These are phyloP conservation scores for Nepenthes gracilis DNA, from an alignment of 148 eudicot genomes.

Conservation along the genomic window DNA sequence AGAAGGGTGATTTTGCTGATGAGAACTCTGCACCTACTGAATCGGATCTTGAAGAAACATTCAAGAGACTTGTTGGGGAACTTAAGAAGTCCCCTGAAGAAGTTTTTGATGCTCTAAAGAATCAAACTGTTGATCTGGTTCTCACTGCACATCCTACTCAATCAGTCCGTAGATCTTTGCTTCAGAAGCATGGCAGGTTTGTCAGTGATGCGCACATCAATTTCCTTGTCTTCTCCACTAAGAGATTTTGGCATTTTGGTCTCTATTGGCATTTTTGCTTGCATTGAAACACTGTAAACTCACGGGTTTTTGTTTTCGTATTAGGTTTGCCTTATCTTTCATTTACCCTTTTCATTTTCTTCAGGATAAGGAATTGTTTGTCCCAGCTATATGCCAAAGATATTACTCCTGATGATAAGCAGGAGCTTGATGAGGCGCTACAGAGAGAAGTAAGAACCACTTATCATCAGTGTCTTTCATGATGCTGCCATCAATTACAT, in stretches of 20 bases:
- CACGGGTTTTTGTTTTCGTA: neutral
- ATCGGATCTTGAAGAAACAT: constrained; percentile 85
- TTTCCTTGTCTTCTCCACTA: neutral
- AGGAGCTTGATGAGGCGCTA: constrained; percentile 92
- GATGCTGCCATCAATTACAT: neutral
- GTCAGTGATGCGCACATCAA: constrained; percentile 5
- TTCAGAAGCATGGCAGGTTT: constrained; percentile 96
- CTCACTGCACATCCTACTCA: constrained; percentile 97
- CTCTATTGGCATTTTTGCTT: neutral
- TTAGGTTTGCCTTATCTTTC: constrained; percentile 1
- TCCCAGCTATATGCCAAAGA: constrained; percentile 85
- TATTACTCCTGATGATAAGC: constrained; percentile 91
- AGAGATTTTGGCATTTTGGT: neutral
- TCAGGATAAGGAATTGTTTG: constrained; percentile 80
- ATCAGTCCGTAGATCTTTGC: constrained; percentile 87
- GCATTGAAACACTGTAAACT: no score
- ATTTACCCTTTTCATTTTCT: constrained; percentile 2
- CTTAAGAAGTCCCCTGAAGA: constrained; percentile 87
- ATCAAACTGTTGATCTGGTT: constrained; percentile 92
- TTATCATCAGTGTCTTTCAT: neutral
- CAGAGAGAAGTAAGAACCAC: constrained; percentile 70
- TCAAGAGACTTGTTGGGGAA: constrained; percentile 73
- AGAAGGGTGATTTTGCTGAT: constrained; percentile 81
- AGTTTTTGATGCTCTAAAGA: constrained; percentile 85
- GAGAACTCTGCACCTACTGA: constrained; percentile 85